phyloP scores from a whole-genome alignment of 2,329 filamentous ascomycete genomes.

The Penicillium polonicum region DNA sequence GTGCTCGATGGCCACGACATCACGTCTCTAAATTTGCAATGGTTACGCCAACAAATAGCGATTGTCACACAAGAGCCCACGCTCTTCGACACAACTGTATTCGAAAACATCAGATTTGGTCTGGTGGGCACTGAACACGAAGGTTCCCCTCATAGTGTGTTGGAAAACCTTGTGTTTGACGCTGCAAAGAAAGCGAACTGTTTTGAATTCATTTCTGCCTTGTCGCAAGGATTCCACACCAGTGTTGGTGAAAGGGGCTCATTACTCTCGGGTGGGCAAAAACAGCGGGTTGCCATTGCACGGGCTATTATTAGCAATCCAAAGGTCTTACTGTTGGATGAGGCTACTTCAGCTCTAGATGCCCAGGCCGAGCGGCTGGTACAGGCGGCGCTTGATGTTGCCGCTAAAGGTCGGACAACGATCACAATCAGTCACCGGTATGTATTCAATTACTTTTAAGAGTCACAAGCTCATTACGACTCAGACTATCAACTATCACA shows the following conservation, averaged over 20 bases:
- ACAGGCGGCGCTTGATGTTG: constrained; percentile 87
- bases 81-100: constrained; percentile 78
- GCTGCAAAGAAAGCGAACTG: background rate
- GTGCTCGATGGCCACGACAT: constrained; percentile 71
- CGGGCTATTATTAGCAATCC: constrained; percentile 86
- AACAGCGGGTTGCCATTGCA: constrained; percentile 93
- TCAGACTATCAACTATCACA: background rate
- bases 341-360: constrained; percentile 90
- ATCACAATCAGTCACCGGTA: constrained; percentile 89
- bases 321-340: constrained; percentile 87
- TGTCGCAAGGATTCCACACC: constrained; percentile 7
- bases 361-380: constrained; percentile 93
- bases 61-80: constrained; percentile 84
- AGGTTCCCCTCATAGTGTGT: background rate
- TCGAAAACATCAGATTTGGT: constrained; percentile 64
- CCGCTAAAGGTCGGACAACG: constrained; percentile 81
- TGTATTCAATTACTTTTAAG: too few relatives aligned
- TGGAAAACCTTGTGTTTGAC: background rate
- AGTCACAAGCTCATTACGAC: background rate
- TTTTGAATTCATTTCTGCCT: constrained; percentile 2
- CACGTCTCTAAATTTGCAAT: constrained; percentile 72
- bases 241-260: constrained; percentile 52
- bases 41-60: constrained; percentile 86
- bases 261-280: constrained; percentile 84
- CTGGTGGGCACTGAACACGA: background rate